Percentiles rank a stretch among this genome's conserved stretches.
Conservation (phyloP, 768 basidiomycete species). For the Xerocomellus intermedius region DNA sequence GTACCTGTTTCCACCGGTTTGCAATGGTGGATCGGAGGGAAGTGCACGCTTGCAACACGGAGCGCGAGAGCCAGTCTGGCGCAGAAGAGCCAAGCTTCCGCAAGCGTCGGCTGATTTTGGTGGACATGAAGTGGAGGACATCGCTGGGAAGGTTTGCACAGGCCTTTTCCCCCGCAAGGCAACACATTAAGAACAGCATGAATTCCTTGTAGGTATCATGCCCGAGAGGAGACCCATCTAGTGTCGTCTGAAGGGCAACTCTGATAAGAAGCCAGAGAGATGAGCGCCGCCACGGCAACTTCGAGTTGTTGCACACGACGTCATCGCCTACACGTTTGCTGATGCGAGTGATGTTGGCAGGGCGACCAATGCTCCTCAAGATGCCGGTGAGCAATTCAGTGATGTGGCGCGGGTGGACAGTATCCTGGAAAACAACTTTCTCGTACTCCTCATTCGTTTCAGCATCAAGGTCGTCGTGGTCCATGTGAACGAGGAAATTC, state of each 20-base stretch:
- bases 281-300: conserved; percentile 48
- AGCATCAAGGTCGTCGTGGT: conserved; percentile 31
- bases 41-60: conserved; percentile 5
- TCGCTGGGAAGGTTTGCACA: conserved; percentile 25
- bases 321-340: conserved; percentile 47
- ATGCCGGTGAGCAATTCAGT: conserved; percentile 42
- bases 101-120: conserved; percentile 38
- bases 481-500: too few species aligned
- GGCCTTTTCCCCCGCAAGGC: conserved; percentile 7
- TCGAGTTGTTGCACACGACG: conserved; percentile 39
- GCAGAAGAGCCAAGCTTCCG: conserved; percentile 22
- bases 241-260: conserved; percentile 36
- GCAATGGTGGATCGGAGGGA: conserved; percentile 23
- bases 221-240: conserved; percentile 16
- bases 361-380: conserved; percentile 12
- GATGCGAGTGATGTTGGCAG: conserved; percentile 28
- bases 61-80: conserved; percentile 12
- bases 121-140: conserved; percentile 35
- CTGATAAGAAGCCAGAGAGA: conserved; percentile 35
- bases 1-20: conserved; percentile 36
- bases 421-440: conserved; percentile 27
- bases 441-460: conserved; percentile 22
- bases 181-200: conserved; percentile 27
- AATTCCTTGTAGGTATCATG: conserved; percentile 30
- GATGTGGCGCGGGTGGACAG: conserved; percentile 44